Percentiles rank a stretch among this genome's conserved stretches.
Evolutionary conservation across 1,139 yeast genomes (phyloP).

Genomic region (Nadsonia starkeyi-henricii): DNA sequence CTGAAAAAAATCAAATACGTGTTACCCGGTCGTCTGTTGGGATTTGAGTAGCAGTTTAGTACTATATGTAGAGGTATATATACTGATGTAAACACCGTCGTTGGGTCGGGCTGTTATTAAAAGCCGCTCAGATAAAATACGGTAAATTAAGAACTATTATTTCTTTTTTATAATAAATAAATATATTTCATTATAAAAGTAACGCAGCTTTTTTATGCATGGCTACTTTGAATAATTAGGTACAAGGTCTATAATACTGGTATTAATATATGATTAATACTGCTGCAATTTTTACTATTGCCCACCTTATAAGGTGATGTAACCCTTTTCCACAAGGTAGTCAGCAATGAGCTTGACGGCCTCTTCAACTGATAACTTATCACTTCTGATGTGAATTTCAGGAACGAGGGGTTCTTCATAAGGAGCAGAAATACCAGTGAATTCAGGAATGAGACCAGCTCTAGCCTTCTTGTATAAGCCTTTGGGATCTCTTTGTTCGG

Average conservation of each 20-base stretch:
- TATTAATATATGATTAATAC: neutral
- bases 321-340: conserved; percentile 46
- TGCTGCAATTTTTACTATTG: neutral
- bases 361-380: conserved; percentile 60
- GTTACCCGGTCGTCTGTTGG: too few relatives aligned
- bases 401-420: conserved; percentile 83
- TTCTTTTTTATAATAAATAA: too few relatives aligned
- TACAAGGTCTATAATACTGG: neutral
- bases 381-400: conserved; percentile 70
- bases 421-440: conserved; percentile 92
- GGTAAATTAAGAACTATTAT: too few relatives aligned
- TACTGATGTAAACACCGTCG: too few relatives aligned
- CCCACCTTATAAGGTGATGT: conserved; percentile 18
- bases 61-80: too few relatives aligned
- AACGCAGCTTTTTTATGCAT: too few relatives aligned
- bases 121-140: too few relatives aligned
- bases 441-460: conserved; percentile 85
- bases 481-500: conserved; percentile 94
- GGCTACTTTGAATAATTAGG: neutral
- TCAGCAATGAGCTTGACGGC: conserved; percentile 61
- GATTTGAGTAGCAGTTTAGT: too few relatives aligned
- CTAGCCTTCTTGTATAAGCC: conserved; percentile 94
- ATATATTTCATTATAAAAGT: too few relatives aligned
- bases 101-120: too few relatives aligned
- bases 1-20: too few relatives aligned